These are phyloP conservation scores for Trichoderma lentiforme DNA, from an alignment of 2,329 filamentous ascomycete genomes.

Conservation along the genomic window DNA sequence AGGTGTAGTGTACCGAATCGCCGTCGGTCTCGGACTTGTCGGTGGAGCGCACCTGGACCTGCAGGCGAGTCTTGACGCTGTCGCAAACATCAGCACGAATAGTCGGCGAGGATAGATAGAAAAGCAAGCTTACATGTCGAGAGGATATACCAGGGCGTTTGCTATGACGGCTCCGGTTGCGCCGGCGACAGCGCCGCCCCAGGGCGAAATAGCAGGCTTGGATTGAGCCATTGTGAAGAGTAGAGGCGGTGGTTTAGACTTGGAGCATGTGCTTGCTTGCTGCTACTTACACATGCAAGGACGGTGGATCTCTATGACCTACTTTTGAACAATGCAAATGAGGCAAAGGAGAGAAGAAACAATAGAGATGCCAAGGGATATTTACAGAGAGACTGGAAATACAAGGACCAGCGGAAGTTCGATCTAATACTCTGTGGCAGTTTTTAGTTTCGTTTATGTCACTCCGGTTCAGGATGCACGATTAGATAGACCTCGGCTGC, in stretches of 20 bases:
- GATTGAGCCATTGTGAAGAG: conserved; percentile 51
- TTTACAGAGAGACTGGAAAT: neutral
- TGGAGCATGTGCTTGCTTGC: neutral
- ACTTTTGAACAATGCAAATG: neutral
- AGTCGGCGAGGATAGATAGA: neutral
- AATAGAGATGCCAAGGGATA: neutral
- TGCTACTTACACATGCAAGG: neutral
- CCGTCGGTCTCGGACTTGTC: conserved; percentile 32
- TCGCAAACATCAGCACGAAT: neutral
- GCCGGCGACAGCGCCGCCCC: conserved; percentile 89
- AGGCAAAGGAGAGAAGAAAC: neutral
- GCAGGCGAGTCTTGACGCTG: conserved; percentile 92
- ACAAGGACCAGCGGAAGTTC: neutral
- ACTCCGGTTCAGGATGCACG: conserved; percentile 13
- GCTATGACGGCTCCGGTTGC: conserved; percentile 90
- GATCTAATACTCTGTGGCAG: neutral
- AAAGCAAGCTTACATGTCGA: conserved; percentile 75
- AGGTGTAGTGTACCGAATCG: conserved; percentile 68
- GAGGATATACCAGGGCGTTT: conserved; percentile 91
- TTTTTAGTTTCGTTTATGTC: neutral
- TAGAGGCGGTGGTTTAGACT: neutral
- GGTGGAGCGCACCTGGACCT: conserved; percentile 79
- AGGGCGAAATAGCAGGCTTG: conserved; percentile 77
- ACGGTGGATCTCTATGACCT: neutral
- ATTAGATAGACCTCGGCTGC: conserved; percentile 15